phyloP scores from a whole-genome alignment of 2,329 filamentous ascomycete genomes.

The Fusarium sp. region DNA sequence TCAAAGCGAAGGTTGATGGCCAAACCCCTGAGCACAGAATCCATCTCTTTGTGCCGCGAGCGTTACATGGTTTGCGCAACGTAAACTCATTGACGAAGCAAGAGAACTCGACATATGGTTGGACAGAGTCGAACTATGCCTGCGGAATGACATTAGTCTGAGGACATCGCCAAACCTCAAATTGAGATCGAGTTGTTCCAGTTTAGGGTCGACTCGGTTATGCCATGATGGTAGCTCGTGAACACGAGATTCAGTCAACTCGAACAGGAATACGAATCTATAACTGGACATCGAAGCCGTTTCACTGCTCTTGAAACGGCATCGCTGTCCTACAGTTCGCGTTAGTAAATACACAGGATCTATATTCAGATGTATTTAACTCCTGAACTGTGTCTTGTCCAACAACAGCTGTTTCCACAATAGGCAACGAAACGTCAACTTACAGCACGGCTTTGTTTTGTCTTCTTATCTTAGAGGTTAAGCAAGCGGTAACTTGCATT shows the following conservation, averaged over 20 bases:
- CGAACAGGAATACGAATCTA: neutral
- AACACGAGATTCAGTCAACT: slow-evolving; percentile 12
- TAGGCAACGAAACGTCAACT: neutral
- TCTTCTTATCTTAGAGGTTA: neutral
- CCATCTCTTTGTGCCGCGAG: neutral
- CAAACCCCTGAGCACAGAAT: neutral
- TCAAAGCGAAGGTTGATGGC: neutral
- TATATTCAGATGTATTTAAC: slow-evolving; percentile 1
- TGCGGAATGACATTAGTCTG: slow-evolving; percentile 2
- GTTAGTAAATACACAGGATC: slow-evolving; percentile 21
- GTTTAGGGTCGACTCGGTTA: neutral
- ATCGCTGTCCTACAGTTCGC: slow-evolving; percentile 15
- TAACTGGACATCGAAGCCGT: slow-evolving; percentile 6
- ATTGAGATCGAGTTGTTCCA: slow-evolving; percentile 17
- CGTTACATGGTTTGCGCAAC: slow-evolving; percentile 16
- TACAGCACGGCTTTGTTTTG: neutral
- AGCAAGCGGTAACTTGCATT: slow-evolving; percentile 20
- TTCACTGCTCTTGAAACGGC: slow-evolving; percentile 10
- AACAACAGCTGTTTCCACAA: slow-evolving; percentile 13
- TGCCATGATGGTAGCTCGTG: neutral
- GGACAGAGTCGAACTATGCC: neutral
- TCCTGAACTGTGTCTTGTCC: slow-evolving; percentile 12
- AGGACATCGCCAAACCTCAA: neutral
- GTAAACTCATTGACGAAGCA: neutral
- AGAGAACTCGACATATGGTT: neutral